phyloP scores from a whole-genome alignment of 163 green algal species.

The Prototheca cutis region DNA sequence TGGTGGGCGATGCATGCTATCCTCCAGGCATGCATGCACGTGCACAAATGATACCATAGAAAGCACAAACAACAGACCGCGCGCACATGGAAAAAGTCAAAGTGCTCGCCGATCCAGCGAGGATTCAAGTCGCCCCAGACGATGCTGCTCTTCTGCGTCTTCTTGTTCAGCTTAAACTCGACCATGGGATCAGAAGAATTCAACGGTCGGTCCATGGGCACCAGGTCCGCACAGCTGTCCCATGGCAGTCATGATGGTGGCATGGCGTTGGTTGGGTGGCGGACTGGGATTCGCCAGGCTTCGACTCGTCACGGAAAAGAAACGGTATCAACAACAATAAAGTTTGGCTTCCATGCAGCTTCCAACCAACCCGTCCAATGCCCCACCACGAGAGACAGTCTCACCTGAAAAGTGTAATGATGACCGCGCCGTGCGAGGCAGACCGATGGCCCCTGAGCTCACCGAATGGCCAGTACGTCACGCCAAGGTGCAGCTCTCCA shows the following conservation, averaged over 20 bases:
- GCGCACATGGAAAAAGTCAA: slow-evolving; percentile 37
- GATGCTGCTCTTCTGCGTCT: slow-evolving; percentile 12
- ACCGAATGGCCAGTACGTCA: slow-evolving; percentile 45
- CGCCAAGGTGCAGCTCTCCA: slow-evolving; percentile 33
- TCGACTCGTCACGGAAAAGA: too few species aligned
- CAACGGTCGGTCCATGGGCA: slow-evolving; percentile 22
- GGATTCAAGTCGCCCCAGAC: slow-evolving; percentile 20
- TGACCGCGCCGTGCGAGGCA: slow-evolving; percentile 15
- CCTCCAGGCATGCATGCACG: too few species aligned
- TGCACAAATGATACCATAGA: too few species aligned
- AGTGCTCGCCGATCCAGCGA: slow-evolving; percentile 30
- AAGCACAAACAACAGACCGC: too few species aligned
- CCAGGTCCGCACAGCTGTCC: slow-evolving; percentile 1
- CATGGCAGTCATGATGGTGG: too few species aligned
- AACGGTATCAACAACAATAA: too few species aligned
- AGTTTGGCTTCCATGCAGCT: too few species aligned
- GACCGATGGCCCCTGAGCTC: slow-evolving; percentile 22
- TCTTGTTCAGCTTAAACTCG: slow-evolving; percentile 25
- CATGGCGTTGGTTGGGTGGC: too few species aligned
- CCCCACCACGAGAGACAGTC: background rate
- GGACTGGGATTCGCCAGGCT: too few species aligned
- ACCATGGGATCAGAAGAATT: slow-evolving; percentile 35
- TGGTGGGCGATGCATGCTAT: too few species aligned
- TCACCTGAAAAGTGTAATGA: slow-evolving; percentile 18
- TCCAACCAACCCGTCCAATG: background rate